A percentile compares a stretch with the other conserved stretches of the same genome.
Conservation (phyloP, 2,329 filamentous ascomycete species). For the Diaporthe nobilis region DNA sequence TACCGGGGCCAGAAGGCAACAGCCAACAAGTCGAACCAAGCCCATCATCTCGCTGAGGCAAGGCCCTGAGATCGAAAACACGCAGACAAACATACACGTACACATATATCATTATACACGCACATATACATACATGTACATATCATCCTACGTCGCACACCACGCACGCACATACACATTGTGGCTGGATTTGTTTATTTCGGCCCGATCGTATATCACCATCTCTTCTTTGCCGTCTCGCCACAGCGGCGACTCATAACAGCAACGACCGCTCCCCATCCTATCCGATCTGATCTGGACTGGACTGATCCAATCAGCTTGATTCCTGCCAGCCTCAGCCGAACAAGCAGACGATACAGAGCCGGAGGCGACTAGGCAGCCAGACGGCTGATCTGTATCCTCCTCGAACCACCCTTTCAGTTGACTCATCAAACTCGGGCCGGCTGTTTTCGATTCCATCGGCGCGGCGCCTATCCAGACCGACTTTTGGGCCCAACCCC, state of each 20-base stretch:
- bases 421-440: not conserved
- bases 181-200: not conserved
- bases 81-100: not conserved
- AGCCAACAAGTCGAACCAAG: not conserved
- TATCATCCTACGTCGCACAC: not conserved
- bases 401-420: not conserved
- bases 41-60: not conserved
- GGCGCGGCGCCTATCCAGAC: conserved; percentile 8
- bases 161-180: not conserved
- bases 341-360: not conserved
- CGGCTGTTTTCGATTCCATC: conserved; percentile 5
- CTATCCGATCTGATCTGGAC: not conserved
- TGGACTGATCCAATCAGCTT: not conserved
- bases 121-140: not conserved
- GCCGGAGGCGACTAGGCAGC: not conserved
- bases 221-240: not conserved
- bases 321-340: not conserved
- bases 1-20: not conserved
- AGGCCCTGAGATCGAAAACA: not conserved
- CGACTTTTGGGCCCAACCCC: conserved; percentile 7
- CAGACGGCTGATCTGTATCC: not conserved
- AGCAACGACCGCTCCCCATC: not conserved
- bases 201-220: not conserved
- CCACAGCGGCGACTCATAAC: not conserved
- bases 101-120: not conserved